These are phyloP conservation scores for Wickerhamomyces queroliae DNA, from an alignment of 805 yeast species.

Conservation along the genomic window DNA sequence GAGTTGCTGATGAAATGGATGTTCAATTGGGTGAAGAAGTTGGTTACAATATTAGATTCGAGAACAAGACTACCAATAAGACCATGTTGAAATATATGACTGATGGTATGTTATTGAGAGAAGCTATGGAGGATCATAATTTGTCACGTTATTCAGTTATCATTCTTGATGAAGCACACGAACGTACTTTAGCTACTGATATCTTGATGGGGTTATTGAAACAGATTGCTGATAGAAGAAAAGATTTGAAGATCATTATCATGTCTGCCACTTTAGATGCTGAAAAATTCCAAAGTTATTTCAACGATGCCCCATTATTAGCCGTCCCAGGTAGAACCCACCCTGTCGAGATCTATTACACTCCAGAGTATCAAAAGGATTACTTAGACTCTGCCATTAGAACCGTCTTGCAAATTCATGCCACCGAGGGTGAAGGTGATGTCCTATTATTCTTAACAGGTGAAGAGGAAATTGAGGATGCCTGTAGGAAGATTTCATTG, in stretches of 20 bases:
- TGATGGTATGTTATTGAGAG: slow-evolving; percentile 96
- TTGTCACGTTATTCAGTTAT: slow-evolving; percentile 79
- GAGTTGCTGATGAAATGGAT: slow-evolving; percentile 98
- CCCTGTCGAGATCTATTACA: slow-evolving; percentile 94
- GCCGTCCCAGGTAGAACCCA: slow-evolving; percentile 98
- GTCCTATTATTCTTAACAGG: slow-evolving; percentile 84
- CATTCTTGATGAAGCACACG: slow-evolving; percentile 96
- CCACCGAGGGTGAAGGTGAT: slow-evolving; percentile 93
- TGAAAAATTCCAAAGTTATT: slow-evolving; percentile 87
- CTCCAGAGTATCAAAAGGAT: slow-evolving; percentile 95
- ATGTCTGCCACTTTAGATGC: slow-evolving; percentile 99
- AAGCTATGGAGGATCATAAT: slow-evolving; percentile 94
- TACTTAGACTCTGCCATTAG: slow-evolving; percentile 92
- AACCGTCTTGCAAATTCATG: slow-evolving; percentile 94
- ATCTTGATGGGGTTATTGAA: slow-evolving; percentile 92
- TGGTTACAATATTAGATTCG: slow-evolving; percentile 93
- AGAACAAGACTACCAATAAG: slow-evolving; percentile 73
- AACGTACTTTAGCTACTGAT: slow-evolving; percentile 94
- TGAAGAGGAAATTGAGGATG: slow-evolving; percentile 97
- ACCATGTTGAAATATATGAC: slow-evolving; percentile 95
- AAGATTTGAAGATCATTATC: slow-evolving; percentile 84
- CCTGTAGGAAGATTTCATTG: slow-evolving; percentile 78
- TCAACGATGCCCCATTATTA: slow-evolving; percentile 85
- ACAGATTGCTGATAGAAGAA: slow-evolving; percentile 71
- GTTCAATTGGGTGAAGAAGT: slow-evolving; percentile 90